Evolutionary conservation across 805 yeast genomes (phyloP), one percentile per base, ranked within the genome.

Genomic region (Torulaspora gathmanii): DNA sequence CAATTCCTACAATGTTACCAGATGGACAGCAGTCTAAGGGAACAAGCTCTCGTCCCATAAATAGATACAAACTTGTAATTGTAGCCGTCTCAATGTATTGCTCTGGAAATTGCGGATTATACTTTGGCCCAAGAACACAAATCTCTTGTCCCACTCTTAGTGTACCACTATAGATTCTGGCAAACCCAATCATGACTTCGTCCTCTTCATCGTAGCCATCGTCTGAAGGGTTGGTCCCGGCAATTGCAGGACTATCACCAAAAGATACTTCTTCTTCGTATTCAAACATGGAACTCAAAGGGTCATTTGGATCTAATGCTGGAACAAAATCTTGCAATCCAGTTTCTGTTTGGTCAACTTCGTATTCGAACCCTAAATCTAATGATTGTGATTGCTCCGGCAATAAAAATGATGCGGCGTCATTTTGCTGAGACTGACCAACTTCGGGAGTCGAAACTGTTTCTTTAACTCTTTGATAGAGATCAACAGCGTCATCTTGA

Each of bases 1-100:
- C 91, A 40, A 93, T 83, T 40, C 97, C 99, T 5, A 87, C 95
- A 49, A 93, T 88, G 54, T 86, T 88, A 26, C 99, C 99, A 1
- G 97, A 91, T 2, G 96, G 96, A 4, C 91, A 96, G 13, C 74
- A 74, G 34, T 82, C 76, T 51, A 93, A 71, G 2, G 90, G 74
- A 2, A 89, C 79, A 28, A 91, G 69, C 48, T 93, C 97, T 52
- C 91, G 73, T 15, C 99, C 99, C 98, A 93, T 93, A 44, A 93
- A 71, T 44, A 93, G 68, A 57, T 79, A 90, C 31, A 93, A 67
- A 34, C 82, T 85, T 5, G 84, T 75, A 29, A 93, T 74, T 11
- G 73, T 78, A 1, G 84, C 77, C 5, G 73, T 75, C 23, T 77
- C 69, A 23, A 74, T 69, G 48, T 82, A 76, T 53, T 82, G 81